A percentile compares a stretch with the other conserved stretches of the same genome.
These are phyloP conservation scores for Porphyra umbilicalis DNA, from an alignment of 31 red algal species.

Conservation along the genomic window DNA sequence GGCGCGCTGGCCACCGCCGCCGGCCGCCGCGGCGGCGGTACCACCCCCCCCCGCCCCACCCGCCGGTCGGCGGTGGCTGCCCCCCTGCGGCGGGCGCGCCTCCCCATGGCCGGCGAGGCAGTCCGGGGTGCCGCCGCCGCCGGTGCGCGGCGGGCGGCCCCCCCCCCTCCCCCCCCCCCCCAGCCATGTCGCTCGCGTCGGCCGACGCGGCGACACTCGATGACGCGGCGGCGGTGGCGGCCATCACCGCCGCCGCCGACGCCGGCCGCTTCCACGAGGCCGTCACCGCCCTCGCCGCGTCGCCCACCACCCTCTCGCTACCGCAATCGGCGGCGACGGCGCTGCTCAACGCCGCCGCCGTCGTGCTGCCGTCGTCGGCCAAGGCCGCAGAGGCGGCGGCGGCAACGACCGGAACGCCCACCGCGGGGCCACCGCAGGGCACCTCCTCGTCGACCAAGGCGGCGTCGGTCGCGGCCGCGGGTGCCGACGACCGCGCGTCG, in stretches of 20 bases:
- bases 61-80: not conserved
- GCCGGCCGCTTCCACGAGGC: not conserved
- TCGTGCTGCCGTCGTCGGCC: not conserved
- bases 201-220: not conserved
- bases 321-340: not conserved
- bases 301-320: not conserved
- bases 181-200: not conserved
- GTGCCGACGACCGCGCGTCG: no score
- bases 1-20: not conserved
- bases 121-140: not conserved
- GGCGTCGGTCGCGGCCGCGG: no score
- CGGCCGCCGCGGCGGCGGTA: not conserved
- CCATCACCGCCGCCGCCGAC: not conserved
- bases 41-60: not conserved
- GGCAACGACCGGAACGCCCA: not conserved
- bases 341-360: not conserved
- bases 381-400: not conserved
- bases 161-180: not conserved
- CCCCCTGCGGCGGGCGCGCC: not conserved
- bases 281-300: not conserved
- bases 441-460: not conserved
- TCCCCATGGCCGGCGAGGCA: no score
- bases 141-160: not conserved
- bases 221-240: not conserved
- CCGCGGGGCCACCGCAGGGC: not conserved